phyloP scores from a whole-genome alignment of 805 yeast species.

The Jamesozyma spencerorum region DNA sequence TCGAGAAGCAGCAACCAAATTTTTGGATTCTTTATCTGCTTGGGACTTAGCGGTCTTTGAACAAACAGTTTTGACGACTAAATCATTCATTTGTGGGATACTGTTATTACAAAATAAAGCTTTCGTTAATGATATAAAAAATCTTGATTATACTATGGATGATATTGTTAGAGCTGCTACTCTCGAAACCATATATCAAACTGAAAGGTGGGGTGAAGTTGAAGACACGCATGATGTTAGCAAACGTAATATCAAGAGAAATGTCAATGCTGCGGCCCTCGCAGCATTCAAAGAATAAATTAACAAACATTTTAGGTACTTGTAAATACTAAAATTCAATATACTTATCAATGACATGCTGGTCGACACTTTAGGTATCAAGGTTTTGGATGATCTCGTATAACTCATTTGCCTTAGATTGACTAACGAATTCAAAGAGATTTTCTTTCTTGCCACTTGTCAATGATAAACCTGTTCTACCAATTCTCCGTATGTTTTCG shows the following conservation, averaged over 20 bases:
- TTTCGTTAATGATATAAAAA: not conserved
- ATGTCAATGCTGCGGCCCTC: constrained; percentile 69
- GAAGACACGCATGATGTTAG: constrained; percentile 99
- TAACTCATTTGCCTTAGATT: constrained; percentile 16
- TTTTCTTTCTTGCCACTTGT: constrained; percentile 9
- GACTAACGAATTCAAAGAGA: constrained; percentile 21
- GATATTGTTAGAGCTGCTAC: constrained; percentile 70
- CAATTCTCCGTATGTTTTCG: constrained; percentile 16
- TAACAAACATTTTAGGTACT: not conserved
- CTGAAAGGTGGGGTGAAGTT: constrained; percentile 93
- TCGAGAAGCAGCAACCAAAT: constrained; percentile 50
- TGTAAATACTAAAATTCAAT: constrained; percentile 1
- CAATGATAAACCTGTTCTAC: constrained; percentile 21
- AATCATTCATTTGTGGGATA: constrained; percentile 79
- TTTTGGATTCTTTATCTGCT: constrained; percentile 51
- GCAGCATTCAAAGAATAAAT: constrained; percentile 31
- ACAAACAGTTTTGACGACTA: constrained; percentile 75
- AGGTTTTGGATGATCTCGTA: constrained; percentile 9
- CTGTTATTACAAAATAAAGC: constrained; percentile 45
- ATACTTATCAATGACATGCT: too few relatives aligned
- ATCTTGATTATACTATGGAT: constrained; percentile 41
- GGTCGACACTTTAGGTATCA: not conserved
- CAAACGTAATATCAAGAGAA: constrained; percentile 77
- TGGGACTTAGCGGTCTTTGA: constrained; percentile 87
- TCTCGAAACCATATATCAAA: constrained; percentile 76